Percentiles rank a stretch among this genome's conserved stretches.
These are phyloP conservation scores for Vitellaria paradoxa DNA, from an alignment of 179 eudicot genomes.

Conservation along the genomic window DNA sequence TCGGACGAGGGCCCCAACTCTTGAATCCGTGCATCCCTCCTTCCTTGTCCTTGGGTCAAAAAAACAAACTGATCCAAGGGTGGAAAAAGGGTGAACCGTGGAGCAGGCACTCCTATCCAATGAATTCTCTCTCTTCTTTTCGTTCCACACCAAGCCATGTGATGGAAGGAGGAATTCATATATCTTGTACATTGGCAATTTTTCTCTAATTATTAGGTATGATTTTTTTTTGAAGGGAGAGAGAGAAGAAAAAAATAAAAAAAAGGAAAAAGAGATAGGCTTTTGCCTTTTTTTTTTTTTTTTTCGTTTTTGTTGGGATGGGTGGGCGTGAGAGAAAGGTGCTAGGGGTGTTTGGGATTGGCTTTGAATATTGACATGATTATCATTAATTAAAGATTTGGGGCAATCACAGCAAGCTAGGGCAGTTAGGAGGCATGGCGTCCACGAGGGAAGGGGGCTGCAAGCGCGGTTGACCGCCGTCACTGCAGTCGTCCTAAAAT, in stretches of 20 bases:
- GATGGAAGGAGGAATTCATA: constrained; percentile 10
- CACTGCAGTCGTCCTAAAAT: too few relatives aligned
- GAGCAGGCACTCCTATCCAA: background rate
- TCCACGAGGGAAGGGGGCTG: too few relatives aligned
- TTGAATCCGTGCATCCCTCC: too few relatives aligned
- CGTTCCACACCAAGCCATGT: background rate
- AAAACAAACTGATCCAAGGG: constrained; percentile 12
- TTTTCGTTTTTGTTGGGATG: too few relatives aligned
- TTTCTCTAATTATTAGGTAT: constrained; percentile 28
- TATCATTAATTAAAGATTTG: background rate
- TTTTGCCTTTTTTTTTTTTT: too few relatives aligned
- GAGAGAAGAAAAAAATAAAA: background rate
- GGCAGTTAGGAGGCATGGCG: too few relatives aligned
- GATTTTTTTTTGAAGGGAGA: constrained; percentile 13
- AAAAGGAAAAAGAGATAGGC: background rate
- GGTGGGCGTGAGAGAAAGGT: too few relatives aligned
- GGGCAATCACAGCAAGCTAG: too few relatives aligned
- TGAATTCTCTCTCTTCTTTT: background rate
- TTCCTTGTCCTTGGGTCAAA: too few relatives aligned
- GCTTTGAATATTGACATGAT: constrained; percentile 11
- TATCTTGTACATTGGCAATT: constrained; percentile 33
- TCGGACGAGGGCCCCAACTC: too few relatives aligned
- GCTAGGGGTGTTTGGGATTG: background rate
- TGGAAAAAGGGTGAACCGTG: background rate
- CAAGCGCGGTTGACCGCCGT: too few relatives aligned